Conservation (phyloP, 139 green algal species). For the Coelastrella sp. region DNA sequence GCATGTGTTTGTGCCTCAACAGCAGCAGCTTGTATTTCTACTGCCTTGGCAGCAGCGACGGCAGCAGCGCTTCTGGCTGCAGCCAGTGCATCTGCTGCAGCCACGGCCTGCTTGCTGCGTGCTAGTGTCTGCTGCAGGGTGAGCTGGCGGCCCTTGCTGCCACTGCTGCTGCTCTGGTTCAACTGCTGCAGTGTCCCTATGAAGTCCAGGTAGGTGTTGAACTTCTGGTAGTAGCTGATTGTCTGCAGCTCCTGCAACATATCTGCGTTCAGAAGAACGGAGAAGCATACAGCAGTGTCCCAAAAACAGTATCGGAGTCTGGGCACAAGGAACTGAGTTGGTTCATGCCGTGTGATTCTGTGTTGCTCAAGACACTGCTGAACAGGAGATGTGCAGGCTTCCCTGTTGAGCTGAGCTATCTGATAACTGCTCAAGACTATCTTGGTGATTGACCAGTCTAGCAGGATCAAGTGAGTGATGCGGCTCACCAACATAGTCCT, state of each 20-base stretch:
- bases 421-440: neutral
- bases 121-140: neutral
- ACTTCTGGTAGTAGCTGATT: neutral
- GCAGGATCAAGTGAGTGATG: too few relatives aligned
- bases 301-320: too few relatives aligned
- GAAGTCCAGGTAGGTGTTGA: neutral
- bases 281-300: too few relatives aligned
- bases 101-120: neutral
- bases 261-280: too few relatives aligned
- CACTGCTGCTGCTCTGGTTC: neutral
- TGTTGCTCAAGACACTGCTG: too few relatives aligned
- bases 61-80: neutral
- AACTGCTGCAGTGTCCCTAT: neutral
- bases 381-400: too few relatives aligned
- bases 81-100: neutral
- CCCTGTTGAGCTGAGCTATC: too few relatives aligned
- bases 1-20: neutral
- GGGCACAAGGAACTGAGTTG: too few relatives aligned
- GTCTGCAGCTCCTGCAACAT: neutral
- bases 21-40: neutral
- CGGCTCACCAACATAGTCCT: neutral
- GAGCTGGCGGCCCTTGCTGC: neutral
- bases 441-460: neutral
- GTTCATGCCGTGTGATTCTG: too few relatives aligned
- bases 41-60: neutral